Percentiles rank a stretch among this genome's conserved stretches.
Evolutionary conservation across 495 filamentous ascomycete genomes (phyloP).

Genomic region (Penicillium pancosmium): DNA sequence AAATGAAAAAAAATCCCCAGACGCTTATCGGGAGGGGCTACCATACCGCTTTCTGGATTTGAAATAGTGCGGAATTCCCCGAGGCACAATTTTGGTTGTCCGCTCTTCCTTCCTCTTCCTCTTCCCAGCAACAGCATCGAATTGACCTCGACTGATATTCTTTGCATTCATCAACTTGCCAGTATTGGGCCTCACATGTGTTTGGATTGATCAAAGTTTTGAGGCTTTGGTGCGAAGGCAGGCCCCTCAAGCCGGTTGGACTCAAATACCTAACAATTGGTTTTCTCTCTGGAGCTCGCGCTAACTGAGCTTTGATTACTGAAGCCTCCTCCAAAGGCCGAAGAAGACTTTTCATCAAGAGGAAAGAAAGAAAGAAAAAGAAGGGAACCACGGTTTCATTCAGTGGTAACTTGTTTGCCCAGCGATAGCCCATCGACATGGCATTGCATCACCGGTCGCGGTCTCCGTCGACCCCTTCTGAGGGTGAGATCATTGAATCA

Average conservation of each 20-base stretch:
- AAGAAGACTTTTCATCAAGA: conserved; percentile 11
- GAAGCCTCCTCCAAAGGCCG: conserved; percentile 34
- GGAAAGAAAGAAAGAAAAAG: conserved; percentile 5
- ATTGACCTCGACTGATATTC: conserved; percentile 7
- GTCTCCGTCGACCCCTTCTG: conserved; percentile 57
- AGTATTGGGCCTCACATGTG: conserved; percentile 19
- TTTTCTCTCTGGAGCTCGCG: conserved; percentile 33
- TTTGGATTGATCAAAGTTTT: conserved; percentile 25
- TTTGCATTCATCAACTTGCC: conserved; percentile 1
- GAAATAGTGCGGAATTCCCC: neutral
- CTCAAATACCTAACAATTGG: conserved; percentile 36
- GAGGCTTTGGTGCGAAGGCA: conserved; percentile 39
- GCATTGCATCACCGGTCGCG: conserved; percentile 47
- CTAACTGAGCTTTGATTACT: conserved; percentile 26
- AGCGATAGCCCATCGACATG: conserved; percentile 5
- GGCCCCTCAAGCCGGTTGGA: conserved; percentile 52
- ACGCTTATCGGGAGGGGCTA: conserved; percentile 13
- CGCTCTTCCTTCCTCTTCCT: neutral
- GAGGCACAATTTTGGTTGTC: neutral
- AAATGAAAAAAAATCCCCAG: conserved; percentile 24
- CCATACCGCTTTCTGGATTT: conserved; percentile 16
- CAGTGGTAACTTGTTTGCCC: neutral
- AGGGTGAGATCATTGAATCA: conserved; percentile 88
- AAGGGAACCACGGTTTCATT: neutral
- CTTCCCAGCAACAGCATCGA: neutral